phyloP scores from a whole-genome alignment of 148 eudicot genomes.

The Oxyria digyna region DNA sequence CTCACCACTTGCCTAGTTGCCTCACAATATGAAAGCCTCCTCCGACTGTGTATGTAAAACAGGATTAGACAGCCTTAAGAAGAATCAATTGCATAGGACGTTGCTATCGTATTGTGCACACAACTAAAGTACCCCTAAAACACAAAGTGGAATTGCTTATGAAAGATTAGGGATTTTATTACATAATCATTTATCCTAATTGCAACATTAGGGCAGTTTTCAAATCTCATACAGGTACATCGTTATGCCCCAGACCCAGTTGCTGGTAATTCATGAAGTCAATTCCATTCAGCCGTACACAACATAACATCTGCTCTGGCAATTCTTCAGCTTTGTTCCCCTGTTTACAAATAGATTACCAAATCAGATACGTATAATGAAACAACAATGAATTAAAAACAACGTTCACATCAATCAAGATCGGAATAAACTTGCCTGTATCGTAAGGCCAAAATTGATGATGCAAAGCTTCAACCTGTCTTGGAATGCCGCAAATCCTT shows the following conservation, averaged over 20 bases:
- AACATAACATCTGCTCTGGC: slow-evolving; percentile 89
- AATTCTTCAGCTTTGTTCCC: slow-evolving; percentile 85
- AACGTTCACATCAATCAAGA: no score
- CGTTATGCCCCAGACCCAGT: slow-evolving; percentile 45
- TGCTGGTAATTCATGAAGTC: slow-evolving; percentile 69
- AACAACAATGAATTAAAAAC: not conserved
- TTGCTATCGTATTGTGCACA: no score
- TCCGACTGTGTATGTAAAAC: no score
- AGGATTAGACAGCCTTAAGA: no score
- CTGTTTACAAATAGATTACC: slow-evolving; percentile 25
- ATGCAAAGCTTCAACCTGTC: slow-evolving; percentile 64
- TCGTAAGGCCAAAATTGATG: slow-evolving; percentile 83
- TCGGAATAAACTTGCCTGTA: slow-evolving; percentile 46
- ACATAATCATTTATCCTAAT: no score
- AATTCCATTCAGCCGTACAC: slow-evolving; percentile 68
- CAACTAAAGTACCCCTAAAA: no score
- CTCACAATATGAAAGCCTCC: no score
- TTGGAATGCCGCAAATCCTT: slow-evolving; percentile 76
- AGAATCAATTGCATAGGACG: no score
- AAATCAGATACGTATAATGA: not conserved
- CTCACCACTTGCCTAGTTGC: no score
- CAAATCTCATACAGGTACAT: slow-evolving; percentile 9
- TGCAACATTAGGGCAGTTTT: no score
- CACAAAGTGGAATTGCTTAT: no score
- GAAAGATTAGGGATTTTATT: no score